Base-by-base conservation (phyloP, 495 filamentous ascomycete genomes). In the Tuber aestivum region DNA sequence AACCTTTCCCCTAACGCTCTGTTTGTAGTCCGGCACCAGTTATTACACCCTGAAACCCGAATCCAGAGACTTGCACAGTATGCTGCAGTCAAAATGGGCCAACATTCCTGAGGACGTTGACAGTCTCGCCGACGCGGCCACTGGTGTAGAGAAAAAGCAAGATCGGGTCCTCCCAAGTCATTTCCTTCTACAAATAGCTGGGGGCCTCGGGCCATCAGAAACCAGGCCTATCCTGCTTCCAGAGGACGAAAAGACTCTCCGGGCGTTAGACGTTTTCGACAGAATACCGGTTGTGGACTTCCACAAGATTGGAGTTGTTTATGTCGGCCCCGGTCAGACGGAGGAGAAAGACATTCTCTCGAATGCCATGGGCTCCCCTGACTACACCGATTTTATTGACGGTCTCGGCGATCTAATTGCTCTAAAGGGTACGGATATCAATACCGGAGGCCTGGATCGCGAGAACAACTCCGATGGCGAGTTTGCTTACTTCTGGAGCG, bases 271-370 rank as follows among this genome's bases (percentile, higher is more conserved):
- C 65, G 85, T 87, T 45, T 96, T 99, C 84, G 96, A 98, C 83
- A 90, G 90, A 41, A 97, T 89, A 75, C 90, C 94, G 71, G 93
- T 94, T 40, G 92, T 99, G 7, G 96, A 99, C 84, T 92, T 94
- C 18, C 94, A 99, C 84, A 97, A 97, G 82, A 92, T 97, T 70
- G 96, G 95, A 32, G 91, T 99, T 35, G 90, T 99, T 72, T 99
- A 97, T 82, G 90, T 97, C 76, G 93, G 90, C 45, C 89, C 93
- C 73, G 91, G 91, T 35, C 96, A 98, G 82, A 92, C 88, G 16
- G 84, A 88, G 5, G 96, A 97, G 82, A 85, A 85, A 4, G 92
- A 94, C 75, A 97, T 98, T 45, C 87, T 99, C 1, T 87, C 91
- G 42, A 98, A 99, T 81, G 89, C 90, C 16, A 88, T 87, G 37